These are phyloP conservation scores for Tricholoma saponaceum DNA, from an alignment of 768 basidiomycete genomes.

Conservation along the genomic window DNA sequence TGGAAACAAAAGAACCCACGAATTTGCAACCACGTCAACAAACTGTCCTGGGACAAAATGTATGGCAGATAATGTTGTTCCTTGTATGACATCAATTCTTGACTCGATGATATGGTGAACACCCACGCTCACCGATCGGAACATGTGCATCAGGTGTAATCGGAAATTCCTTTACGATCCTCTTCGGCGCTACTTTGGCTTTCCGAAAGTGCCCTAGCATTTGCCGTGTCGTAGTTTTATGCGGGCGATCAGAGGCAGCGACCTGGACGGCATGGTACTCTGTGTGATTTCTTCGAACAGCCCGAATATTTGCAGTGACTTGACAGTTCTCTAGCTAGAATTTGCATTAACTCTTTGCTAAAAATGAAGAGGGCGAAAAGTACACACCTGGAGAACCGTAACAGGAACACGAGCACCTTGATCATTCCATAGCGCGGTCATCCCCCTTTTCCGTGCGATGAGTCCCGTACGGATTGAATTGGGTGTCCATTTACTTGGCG, in stretches of 20 bases:
- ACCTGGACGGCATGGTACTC: slow-evolving; percentile 93
- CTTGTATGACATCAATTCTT: slow-evolving; percentile 31
- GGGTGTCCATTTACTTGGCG: slow-evolving; percentile 69
- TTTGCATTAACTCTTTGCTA: background rate
- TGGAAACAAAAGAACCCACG: slow-evolving; percentile 54
- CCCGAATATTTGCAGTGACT: slow-evolving; percentile 76
- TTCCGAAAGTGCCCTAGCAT: slow-evolving; percentile 90
- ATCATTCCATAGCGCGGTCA: slow-evolving; percentile 91
- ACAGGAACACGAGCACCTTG: slow-evolving; percentile 86
- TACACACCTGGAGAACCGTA: slow-evolving; percentile 85
- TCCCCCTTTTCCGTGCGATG: slow-evolving; percentile 93
- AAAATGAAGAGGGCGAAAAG: background rate
- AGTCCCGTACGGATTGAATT: slow-evolving; percentile 85
- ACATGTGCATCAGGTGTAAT: slow-evolving; percentile 88
- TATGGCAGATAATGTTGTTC: slow-evolving; percentile 83
- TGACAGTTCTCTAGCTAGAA: slow-evolving; percentile 81
- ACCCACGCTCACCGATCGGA: slow-evolving; percentile 70
- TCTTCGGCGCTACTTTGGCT: slow-evolving; percentile 79
- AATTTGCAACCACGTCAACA: slow-evolving; percentile 87
- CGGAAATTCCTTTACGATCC: slow-evolving; percentile 82
- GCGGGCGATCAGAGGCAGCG: slow-evolving; percentile 72
- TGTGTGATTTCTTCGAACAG: slow-evolving; percentile 58
- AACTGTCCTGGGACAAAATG: slow-evolving; percentile 98
- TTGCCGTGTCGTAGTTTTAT: slow-evolving; percentile 68
- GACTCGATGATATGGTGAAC: background rate